Percentiles rank a stretch among this genome's conserved stretches.
These are phyloP conservation scores for Marsdenia floribunda DNA, from an alignment of 257 asterid genomes.

Conservation along the genomic window DNA sequence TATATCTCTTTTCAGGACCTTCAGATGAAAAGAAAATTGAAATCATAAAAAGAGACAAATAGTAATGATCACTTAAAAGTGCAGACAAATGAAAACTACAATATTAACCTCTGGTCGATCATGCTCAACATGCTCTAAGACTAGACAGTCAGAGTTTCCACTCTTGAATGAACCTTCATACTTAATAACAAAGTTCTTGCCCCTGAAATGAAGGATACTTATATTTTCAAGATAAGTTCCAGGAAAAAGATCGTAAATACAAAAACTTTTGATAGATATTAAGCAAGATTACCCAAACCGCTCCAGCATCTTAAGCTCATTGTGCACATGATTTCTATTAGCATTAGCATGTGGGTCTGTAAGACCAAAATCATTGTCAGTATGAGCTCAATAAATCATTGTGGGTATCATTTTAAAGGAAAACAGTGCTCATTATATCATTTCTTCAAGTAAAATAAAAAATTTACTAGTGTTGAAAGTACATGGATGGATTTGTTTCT, in stretches of 20 bases:
- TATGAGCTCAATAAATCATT: background rate
- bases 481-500: background rate
- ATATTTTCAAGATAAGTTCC: constrained; percentile 9
- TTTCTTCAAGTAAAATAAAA: background rate
- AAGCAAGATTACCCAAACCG: constrained; percentile 62
- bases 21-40: constrained; percentile 22
- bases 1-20: constrained; percentile 74
- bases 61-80: background rate
- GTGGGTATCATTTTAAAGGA: background rate
- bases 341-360: constrained; percentile 90
- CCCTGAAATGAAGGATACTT: constrained; percentile 46
- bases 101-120: constrained; percentile 87
- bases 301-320: constrained; percentile 90
- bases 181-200: constrained; percentile 70
- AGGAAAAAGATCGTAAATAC: constrained; percentile 8
- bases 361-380: constrained; percentile 15
- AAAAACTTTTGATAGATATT: background rate
- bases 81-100: constrained; percentile 15
- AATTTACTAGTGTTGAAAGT: background rate
- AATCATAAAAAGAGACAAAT: constrained; percentile 9
- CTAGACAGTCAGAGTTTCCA: constrained; percentile 66
- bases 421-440: background rate
- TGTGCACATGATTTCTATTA: constrained; percentile 58
- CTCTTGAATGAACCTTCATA: constrained; percentile 70
- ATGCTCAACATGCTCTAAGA: constrained; percentile 81